Evolutionary conservation across 306 rosid species (phyloP), one percentile per base, ranked within the genome.

Genomic region (Medicago lupulina): DNA sequence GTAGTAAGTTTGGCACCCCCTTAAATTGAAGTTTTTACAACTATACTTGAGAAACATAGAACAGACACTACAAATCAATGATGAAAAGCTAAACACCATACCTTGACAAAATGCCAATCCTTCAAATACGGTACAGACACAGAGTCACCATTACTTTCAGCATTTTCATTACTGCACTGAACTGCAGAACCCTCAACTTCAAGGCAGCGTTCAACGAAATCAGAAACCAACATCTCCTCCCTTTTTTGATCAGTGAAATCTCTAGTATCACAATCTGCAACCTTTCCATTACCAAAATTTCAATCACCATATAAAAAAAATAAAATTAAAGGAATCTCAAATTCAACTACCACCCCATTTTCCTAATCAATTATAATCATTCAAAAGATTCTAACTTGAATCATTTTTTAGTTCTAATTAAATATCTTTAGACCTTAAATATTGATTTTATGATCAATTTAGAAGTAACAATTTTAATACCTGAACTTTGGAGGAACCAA

Each of bases 31-130:
- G 28, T 23, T 23, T 23, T 23, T 23, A 23, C 28, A 23, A 23
- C 14, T 43, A 66, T 50, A 64, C 54, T 12, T 14, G 1, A 10
- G 36, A 59, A 59, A 59, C 66, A 59, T 28, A 59, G 12, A 3
- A 14, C 21, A 21, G 7, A 5, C 39, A 0, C 40, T 17, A 57
- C 17, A 23, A 9, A 71, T 16, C 23, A 70, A 15, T 25, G 28
- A 34, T 5, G 17, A 76, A 61, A 9, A 61, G 64, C 47, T 7
- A 11, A 64, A 74, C 61, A 41, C 18, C 15, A 50, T 69, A 92
- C 99, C 97, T 90, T 95, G 7, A 90, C 96, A 82, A 95, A 90
- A 91, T 95, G 99, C 97, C 99, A 95, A 80, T 95, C 97, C 89
- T 95, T 95, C 88, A 95, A 85, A 86, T 95, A 95, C 9, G 87